Evolutionary conservation across 208 protist species (phyloP), one percentile per base, ranked within the genome.

Genomic region (Blastocrithidia nonstop): DNA sequence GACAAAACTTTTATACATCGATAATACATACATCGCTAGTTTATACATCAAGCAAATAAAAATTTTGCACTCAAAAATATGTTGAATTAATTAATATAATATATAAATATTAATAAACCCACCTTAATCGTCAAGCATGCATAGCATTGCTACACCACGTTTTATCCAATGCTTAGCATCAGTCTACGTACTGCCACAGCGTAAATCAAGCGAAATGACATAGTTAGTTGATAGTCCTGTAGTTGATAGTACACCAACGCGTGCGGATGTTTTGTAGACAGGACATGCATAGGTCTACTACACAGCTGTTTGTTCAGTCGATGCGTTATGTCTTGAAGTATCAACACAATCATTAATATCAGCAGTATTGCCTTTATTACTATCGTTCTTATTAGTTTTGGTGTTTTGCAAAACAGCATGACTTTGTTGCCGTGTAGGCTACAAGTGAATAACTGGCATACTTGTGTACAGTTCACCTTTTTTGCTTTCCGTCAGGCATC

Each of bases 141-240:
- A 96, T 23, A 96, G 47, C 43, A 96, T 48, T 20, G 93, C 93
- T 17, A 95, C 88, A 39, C 90, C 91, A 16, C 90, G 70, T 13
- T 88, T 50, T 22, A 94, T 91, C 91, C 91, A 97, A 52, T 96
- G 82, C 20, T 79, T 53, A 35, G 91, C 78, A 40, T 86, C 71
- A 36, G 32, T 41, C 32, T 25, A 23, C 3, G 27, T 33, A 4
- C 41, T 19, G 8, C 60, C 55, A 7, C 67, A 56, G 6, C 22
- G 26, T 4, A 96, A 40, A 36, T 96, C 73, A 4, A 96, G 50
- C 19, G 80, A 78, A 17, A 90, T 66, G 5, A 96, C 88, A 61
- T 73, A 93, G 66, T 96, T 96, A 6, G 84, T 94, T 27, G 83
- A 93, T 9, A 95, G 54, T 19, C 87, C 87, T 4, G 88, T 95